These are phyloP conservation scores for Phaeoacremonium minimum DNA, from an alignment of 2,329 filamentous ascomycete genomes.

Conservation along the genomic window DNA sequence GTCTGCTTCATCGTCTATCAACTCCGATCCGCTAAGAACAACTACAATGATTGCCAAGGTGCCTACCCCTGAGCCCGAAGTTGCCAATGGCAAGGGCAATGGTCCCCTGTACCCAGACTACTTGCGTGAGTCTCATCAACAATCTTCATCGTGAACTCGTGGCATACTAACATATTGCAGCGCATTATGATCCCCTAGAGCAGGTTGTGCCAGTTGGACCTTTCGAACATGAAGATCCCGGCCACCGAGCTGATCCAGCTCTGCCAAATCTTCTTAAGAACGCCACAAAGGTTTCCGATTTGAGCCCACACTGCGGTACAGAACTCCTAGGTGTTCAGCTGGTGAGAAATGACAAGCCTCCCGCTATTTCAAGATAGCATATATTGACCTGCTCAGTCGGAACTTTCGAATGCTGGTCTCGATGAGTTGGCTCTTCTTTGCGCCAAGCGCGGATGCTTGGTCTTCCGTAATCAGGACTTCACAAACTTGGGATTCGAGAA, in stretches of 20 bases:
- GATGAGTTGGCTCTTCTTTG: conserved; percentile 15
- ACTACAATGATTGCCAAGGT: neutral
- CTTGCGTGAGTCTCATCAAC: conserved; percentile 10
- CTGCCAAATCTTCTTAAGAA: conserved; percentile 15
- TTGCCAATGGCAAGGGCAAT: neutral
- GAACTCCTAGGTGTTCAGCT: conserved; percentile 17
- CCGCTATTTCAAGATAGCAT: neutral
- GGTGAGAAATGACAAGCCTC: conserved; percentile 1
- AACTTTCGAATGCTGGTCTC: conserved; percentile 10
- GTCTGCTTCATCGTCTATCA: too few relatives aligned
- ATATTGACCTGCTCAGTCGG: conserved; percentile 2
- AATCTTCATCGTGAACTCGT: too few relatives aligned
- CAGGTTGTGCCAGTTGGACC: neutral
- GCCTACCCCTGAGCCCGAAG: too few relatives aligned
- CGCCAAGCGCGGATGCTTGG: conserved; percentile 13
- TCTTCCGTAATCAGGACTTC: conserved; percentile 14
- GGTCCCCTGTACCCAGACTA: conserved; percentile 15
- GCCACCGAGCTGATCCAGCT: conserved; percentile 14
- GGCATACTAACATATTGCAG: conserved; percentile 5
- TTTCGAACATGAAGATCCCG: conserved; percentile 9
- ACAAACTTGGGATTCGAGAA: conserved; percentile 13
- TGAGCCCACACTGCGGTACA: conserved; percentile 19
- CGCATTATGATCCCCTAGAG: conserved; percentile 16
- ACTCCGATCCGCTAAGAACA: too few relatives aligned
- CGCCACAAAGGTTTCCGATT: conserved; percentile 15